phyloP scores from a whole-genome alignment of 176 grass and related monocot species.

The Saccharum spontaneum region DNA sequence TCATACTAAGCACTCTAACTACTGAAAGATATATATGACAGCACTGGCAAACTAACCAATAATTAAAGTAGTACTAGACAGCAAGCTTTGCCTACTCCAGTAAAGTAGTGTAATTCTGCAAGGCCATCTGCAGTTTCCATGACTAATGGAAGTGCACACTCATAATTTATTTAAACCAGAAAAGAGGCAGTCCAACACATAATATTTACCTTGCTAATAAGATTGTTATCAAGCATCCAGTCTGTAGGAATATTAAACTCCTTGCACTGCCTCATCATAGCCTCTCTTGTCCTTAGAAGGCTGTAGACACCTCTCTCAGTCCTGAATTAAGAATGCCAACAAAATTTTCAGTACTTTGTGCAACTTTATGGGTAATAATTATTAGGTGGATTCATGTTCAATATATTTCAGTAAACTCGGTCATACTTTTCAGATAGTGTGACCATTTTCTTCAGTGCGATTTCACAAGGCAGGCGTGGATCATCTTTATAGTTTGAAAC shows the following conservation, averaged over 20 bases:
- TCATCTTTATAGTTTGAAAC: conserved; percentile 92
- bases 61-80: background rate
- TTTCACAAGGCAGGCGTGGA: conserved; percentile 74
- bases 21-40: background rate
- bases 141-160: background rate
- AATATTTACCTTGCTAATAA: conserved; percentile 82
- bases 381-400: background rate
- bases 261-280: conserved; percentile 75
- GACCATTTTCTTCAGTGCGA: conserved; percentile 93
- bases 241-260: conserved; percentile 93
- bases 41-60: background rate
- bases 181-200: background rate
- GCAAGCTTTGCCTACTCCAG: background rate
- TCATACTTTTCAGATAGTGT: conserved; percentile 88
- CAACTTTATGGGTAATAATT: background rate
- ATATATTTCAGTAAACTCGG: background rate
- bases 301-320: conserved; percentile 80
- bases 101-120: background rate
- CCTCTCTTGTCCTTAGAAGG: conserved; percentile 84
- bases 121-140: background rate
- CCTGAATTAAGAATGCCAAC: conserved; percentile 52
- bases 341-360: conserved; percentile 18
- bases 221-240: conserved; percentile 93
- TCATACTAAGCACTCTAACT: background rate
- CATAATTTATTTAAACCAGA: conserved; percentile 5